Evolutionary conservation across 1,139 yeast genomes (phyloP).

Genomic region (Torulaspora pretoriensis): DNA sequence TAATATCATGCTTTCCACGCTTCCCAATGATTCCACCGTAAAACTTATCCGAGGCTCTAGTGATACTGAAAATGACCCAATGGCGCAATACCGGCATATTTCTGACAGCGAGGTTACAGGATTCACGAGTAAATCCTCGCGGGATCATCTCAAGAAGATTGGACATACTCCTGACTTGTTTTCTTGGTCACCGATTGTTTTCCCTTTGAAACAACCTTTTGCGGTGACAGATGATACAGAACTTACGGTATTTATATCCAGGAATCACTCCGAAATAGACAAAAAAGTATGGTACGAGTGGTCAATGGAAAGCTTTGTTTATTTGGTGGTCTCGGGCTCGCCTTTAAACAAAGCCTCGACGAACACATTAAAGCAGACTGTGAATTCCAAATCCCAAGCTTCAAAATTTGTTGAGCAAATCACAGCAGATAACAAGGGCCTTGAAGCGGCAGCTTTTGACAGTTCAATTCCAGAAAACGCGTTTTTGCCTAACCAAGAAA

Average conservation of each 20-base stretch:
- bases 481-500: constrained; percentile 19
- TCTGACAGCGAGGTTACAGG: neutral
- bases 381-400: neutral
- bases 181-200: constrained; percentile 72
- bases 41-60: constrained; percentile 11
- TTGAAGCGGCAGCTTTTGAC: constrained; percentile 12
- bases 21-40: constrained; percentile 40
- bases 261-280: constrained; percentile 35
- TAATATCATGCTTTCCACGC: constrained; percentile 52
- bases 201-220: constrained; percentile 58
- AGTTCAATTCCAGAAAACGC: constrained; percentile 13
- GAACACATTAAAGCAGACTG: constrained; percentile 1
- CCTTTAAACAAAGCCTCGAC: constrained; percentile 9
- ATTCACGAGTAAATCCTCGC: neutral
- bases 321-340: constrained; percentile 37
- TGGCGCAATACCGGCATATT: neutral
- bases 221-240: constrained; percentile 50
- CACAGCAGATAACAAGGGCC: neutral
- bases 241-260: constrained; percentile 44
- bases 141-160: constrained; percentile 27
- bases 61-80: neutral
- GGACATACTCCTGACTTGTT: constrained; percentile 51
- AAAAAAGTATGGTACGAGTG: constrained; percentile 70
- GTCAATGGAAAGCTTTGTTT: constrained; percentile 52
- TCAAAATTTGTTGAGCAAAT: neutral